phyloP scores from a whole-genome alignment of 2,329 filamentous ascomycete species.

The Colletotrichum sp. region DNA sequence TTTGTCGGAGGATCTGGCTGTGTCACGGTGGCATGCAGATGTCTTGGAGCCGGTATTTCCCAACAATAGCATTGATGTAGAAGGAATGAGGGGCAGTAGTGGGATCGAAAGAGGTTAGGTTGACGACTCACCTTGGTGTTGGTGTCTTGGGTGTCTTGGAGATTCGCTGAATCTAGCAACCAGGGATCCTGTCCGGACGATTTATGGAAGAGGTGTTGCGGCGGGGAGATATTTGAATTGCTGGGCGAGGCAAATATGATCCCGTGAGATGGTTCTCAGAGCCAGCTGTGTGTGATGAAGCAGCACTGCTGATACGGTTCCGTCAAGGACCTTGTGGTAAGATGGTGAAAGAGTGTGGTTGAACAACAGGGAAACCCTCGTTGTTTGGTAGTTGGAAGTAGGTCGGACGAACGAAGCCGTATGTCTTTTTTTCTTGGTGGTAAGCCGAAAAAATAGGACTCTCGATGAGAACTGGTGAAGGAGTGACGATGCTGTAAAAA shows the following conservation, averaged over 20 bases:
- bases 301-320: constrained; percentile 29
- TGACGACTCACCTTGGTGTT: constrained; percentile 9
- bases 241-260: constrained; percentile 3
- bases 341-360: constrained; percentile 24
- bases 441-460: constrained; percentile 14
- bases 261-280: constrained; percentile 23
- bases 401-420: constrained; percentile 19
- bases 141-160: constrained; percentile 7
- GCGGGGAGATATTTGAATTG: not conserved
- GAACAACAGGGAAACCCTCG: constrained; percentile 22
- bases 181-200: constrained; percentile 1
- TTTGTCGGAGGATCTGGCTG: not conserved
- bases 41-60: not conserved
- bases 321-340: constrained; percentile 25
- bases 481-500: constrained; percentile 22
- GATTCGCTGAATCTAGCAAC: constrained; percentile 7
- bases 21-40: constrained; percentile 2
- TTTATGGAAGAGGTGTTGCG: not conserved
- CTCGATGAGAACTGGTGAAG: constrained; percentile 16
- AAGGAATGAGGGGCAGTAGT: constrained; percentile 3
- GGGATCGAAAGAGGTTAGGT: not conserved
- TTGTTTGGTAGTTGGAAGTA: constrained; percentile 15
- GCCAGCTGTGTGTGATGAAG: constrained; percentile 18
- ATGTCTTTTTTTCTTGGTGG: constrained; percentile 9
- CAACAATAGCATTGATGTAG: constrained; percentile 16